Base-by-base conservation (phyloP, 208 protist genomes). In the Herpetomonas tarakana region DNA sequence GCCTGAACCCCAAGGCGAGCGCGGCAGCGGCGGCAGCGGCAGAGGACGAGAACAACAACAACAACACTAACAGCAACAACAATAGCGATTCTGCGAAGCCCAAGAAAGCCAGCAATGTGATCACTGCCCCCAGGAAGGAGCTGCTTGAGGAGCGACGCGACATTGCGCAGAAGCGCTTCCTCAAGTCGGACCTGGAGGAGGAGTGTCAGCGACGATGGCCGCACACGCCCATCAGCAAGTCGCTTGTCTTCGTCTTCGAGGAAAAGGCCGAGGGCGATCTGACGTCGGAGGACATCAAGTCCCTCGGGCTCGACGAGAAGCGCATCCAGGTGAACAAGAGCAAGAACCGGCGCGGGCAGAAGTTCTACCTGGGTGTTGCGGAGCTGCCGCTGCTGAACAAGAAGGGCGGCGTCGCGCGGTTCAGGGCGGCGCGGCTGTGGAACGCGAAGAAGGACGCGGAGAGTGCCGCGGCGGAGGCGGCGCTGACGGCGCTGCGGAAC, bases 341-440 rank as follows among this genome's bases (percentile, higher is more conserved):
- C 46, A 74, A 69, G 24, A 66, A 61, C 14, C 68, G 74, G 3
- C 76, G 79, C 28, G 79, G 84, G 0, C 84, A 78, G 9, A 61
- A 57, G 53, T 82, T 62, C 53, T 92, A 77, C 44, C 61, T 81
- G 21, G 81, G 67, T 1, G 66, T 66, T 11, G 79, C 86, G 7
- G 82, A 88, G 46, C 68, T 88, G 16, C 81, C 86, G n/a, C 65
- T 89, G 58, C 56, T 85, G 31, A 79, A 84, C 38, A 83, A 83
- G 41, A 88, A 89, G 41, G 77, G 78, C 6, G 76, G 76, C 0
- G 27, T 54, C 4, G 78, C 79, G 28, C 55, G 56, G 6, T 90
- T 86, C 60, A 77, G 72, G 64, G 76, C 66, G 22, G 19, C 66
- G 45, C 68, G 71, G 58, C 85, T 76, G 75, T 75, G 71, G 58